Percentiles rank a stretch among this genome's conserved stretches.
phyloP scores from a whole-genome alignment of 202 grass and related monocot species.

The Carex arenaria region DNA sequence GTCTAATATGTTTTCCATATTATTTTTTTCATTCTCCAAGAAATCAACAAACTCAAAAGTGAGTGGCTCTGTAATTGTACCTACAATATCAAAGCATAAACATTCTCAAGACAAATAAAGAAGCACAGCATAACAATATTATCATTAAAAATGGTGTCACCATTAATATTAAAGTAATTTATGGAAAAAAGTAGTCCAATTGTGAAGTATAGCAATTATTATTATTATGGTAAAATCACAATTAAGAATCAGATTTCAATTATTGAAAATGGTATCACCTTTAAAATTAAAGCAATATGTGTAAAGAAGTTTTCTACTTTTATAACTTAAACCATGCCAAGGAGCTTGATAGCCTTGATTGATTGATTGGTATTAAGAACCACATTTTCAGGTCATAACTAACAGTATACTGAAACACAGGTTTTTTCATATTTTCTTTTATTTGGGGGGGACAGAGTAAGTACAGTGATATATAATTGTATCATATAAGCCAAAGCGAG shows the following conservation, averaged over 20 bases:
- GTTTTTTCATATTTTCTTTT: too few relatives aligned
- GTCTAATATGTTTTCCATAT: too few relatives aligned
- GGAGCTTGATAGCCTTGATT: background rate
- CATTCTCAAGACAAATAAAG: too few relatives aligned
- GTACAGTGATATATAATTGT: background rate
- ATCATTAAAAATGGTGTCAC: background rate
- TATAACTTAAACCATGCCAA: background rate
- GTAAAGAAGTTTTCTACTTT: background rate
- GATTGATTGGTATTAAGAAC: background rate
- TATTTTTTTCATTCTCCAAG: too few relatives aligned
- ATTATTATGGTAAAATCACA: background rate
- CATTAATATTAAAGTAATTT: background rate
- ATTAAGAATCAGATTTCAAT: background rate
- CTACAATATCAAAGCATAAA: background rate
- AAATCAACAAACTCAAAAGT: background rate
- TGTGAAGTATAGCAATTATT: background rate
- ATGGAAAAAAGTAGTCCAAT: background rate
- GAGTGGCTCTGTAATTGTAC: conserved; percentile 4
- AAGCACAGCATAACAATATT: background rate
- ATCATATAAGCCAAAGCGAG: background rate
- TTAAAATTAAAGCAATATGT: background rate
- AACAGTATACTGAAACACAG: background rate
- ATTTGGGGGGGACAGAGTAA: background rate
- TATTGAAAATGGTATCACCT: background rate
- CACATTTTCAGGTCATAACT: background rate